Percentiles rank a stretch among this genome's conserved stretches.
These are phyloP conservation scores for Pelagophyceae sp. DNA, from an alignment of 352 stramenopile genomes.

Conservation along the genomic window DNA sequence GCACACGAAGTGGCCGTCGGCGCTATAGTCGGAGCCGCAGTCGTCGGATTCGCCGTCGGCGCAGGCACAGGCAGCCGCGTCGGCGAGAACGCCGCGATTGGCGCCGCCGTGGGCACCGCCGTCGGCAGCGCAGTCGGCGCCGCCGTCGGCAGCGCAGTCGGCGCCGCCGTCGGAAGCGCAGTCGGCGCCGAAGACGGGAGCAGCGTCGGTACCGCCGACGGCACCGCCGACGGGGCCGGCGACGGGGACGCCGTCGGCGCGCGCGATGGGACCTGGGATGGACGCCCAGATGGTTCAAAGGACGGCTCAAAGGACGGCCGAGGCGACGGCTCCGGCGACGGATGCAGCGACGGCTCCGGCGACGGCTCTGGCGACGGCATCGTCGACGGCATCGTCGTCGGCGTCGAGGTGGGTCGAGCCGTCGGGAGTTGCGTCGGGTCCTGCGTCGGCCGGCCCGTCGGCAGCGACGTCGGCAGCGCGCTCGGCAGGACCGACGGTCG, in stretches of 20 bases:
- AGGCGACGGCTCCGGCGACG: background rate
- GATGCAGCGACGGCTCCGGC: background rate
- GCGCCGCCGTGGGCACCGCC: background rate
- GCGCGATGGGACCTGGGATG: background rate
- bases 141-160: background rate
- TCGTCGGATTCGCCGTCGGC: background rate
- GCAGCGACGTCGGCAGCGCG: background rate
- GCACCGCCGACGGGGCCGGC: background rate
- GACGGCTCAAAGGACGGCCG: background rate
- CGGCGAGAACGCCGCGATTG: background rate
- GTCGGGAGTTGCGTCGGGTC: background rate
- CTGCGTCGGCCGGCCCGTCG: background rate
- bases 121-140: background rate
- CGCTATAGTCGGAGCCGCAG: background rate
- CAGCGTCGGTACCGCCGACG: background rate
- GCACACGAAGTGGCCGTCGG: background rate
- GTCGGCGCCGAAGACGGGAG: background rate
- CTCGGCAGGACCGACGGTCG: background rate
- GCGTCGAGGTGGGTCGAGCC: background rate
- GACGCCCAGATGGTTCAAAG: background rate
- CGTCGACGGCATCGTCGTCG: background rate
- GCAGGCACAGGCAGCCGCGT: background rate
- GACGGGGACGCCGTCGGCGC: background rate
- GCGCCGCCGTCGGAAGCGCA: background rate
- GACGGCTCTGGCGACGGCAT: slow-evolving; percentile 10